phyloP scores from a whole-genome alignment of 2,329 filamentous ascomycete species.

The Aspergillus flavus region DNA sequence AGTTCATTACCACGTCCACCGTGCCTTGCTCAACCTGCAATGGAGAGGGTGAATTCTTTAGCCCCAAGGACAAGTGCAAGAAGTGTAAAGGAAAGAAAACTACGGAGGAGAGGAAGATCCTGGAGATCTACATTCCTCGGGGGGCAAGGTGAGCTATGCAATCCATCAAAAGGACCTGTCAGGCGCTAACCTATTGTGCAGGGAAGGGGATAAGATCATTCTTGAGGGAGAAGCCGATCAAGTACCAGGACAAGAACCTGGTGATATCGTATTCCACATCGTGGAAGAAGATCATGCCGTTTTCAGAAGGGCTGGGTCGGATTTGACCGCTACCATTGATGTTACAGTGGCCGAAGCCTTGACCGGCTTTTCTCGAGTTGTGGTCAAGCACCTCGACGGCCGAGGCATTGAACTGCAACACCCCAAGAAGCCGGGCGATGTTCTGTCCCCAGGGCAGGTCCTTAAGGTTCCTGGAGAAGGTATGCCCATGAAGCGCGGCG shows the following conservation, averaged over 20 bases:
- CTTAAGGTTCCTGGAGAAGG: slow-evolving; percentile 87
- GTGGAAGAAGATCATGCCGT: slow-evolving; percentile 77
- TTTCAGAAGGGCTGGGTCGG: slow-evolving; percentile 81
- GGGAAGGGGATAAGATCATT: slow-evolving; percentile 83
- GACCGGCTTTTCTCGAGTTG: slow-evolving; percentile 85
- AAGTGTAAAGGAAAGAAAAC: slow-evolving; percentile 96
- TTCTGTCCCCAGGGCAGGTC: slow-evolving; percentile 80
- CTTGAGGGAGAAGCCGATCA: slow-evolving; percentile 95
- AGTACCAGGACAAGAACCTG: slow-evolving; percentile 81
- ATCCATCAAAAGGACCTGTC: background rate
- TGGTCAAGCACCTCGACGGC: slow-evolving; percentile 90
- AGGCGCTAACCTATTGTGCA: slow-evolving; percentile 20
- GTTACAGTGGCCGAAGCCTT: slow-evolving; percentile 83
- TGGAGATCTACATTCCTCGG: slow-evolving; percentile 94
- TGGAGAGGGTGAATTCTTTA: slow-evolving; percentile 82
- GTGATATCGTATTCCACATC: slow-evolving; percentile 89
- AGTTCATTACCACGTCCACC: slow-evolving; percentile 79
- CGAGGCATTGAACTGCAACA: slow-evolving; percentile 82
- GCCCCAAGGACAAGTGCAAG: slow-evolving; percentile 97
- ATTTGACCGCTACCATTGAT: slow-evolving; percentile 79
- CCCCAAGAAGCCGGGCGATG: slow-evolving; percentile 73
- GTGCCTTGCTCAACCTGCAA: slow-evolving; percentile 81
- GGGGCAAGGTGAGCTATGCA: slow-evolving; percentile 64
- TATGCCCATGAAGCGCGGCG: slow-evolving; percentile 89
- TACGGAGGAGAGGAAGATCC: slow-evolving; percentile 83